Conservation (phyloP, 2,329 filamentous ascomycete genomes). For the Penicillium sp. region DNA sequence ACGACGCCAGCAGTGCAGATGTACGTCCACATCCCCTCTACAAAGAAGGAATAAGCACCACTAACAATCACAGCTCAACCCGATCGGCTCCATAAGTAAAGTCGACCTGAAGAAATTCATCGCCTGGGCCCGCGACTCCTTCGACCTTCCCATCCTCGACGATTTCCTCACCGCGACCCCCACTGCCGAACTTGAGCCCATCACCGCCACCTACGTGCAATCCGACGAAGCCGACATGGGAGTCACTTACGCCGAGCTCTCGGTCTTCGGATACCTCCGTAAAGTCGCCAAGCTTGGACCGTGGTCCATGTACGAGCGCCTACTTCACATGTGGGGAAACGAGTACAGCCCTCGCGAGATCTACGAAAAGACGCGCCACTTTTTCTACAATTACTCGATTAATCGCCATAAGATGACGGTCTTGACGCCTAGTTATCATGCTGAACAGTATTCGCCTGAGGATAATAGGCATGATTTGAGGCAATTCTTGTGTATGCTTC, state of each 20-base stretch:
- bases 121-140: slow-evolving; percentile 51
- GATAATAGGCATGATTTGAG: slow-evolving; percentile 53
- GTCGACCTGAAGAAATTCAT: slow-evolving; percentile 65
- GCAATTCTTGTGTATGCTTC: slow-evolving; percentile 43
- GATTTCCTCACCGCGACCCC: slow-evolving; percentile 57
- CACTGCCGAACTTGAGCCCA: slow-evolving; percentile 58
- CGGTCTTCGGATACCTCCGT: slow-evolving; percentile 45
- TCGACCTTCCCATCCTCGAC: slow-evolving; percentile 55
- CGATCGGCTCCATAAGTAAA: slow-evolving; percentile 49
- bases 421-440: slow-evolving; percentile 51
- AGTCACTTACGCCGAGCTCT: slow-evolving; percentile 48
- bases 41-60: no score
- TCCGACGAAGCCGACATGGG: slow-evolving; percentile 40
- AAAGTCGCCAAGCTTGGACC: slow-evolving; percentile 49
- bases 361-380: slow-evolving; percentile 41
- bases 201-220: slow-evolving; percentile 37
- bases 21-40: not conserved
- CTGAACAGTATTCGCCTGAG: slow-evolving; percentile 45
- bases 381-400: slow-evolving; percentile 47
- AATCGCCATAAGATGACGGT: slow-evolving; percentile 59
- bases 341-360: slow-evolving; percentile 37
- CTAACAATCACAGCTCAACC: slow-evolving; percentile 21
- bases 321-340: slow-evolving; percentile 45
- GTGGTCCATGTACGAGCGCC: slow-evolving; percentile 47
- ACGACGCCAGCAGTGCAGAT: slow-evolving; percentile 51